Evolutionary conservation across 208 protist species (phyloP), one percentile per base, ranked within the genome.

Genomic region (Vickermania spadyakhi): DNA sequence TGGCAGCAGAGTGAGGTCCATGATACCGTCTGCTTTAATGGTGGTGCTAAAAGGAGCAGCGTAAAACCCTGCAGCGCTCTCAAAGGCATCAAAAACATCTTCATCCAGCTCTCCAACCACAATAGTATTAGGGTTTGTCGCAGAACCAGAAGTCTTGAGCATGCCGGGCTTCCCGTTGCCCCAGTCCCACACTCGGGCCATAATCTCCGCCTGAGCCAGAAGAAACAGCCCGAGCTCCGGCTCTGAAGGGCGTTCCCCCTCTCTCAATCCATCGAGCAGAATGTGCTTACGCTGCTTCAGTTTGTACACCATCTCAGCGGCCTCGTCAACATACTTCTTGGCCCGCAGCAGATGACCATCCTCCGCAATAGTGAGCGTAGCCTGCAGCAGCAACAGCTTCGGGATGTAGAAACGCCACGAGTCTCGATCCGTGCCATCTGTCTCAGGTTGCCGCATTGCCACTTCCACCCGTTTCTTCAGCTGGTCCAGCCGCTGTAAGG

Each of bases 321-420:
- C 81, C 21, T 86, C 50, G 31, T 76, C 65, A 21, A 94, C 64
- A 28, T 58, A 42, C 52, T 72, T 29, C 54, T 78, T 62, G 26
- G 83, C 81, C 28, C 68, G 71, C 26, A 66, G 58, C 0, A 94
- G 81, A 69, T 94, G 66, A 7, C 87, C 87, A 18, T 71, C 88
- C 22, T 81, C 56, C 3, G 83, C 74, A 21, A 94, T 89, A 13
- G 73, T 78, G 23, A 89, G 49, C 5, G 89, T 67, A 1, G 66
- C 83, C 59, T 88, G 80, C 22, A 91, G 64, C n/a, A 94, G 45
- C 11, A 82, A 59, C 52, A 94, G 75, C 62, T 94, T 94, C 22
- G 84, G 83, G 42, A 70, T 18, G 36, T 45, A 18, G 36, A 45
- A 45, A 7, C 36, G 7, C 66, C 29, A 75, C 55, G 81, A 83